These are phyloP conservation scores for Cystofilobasidium capitatum DNA, from an alignment of 768 basidiomycete genomes.

Conservation along the genomic window DNA sequence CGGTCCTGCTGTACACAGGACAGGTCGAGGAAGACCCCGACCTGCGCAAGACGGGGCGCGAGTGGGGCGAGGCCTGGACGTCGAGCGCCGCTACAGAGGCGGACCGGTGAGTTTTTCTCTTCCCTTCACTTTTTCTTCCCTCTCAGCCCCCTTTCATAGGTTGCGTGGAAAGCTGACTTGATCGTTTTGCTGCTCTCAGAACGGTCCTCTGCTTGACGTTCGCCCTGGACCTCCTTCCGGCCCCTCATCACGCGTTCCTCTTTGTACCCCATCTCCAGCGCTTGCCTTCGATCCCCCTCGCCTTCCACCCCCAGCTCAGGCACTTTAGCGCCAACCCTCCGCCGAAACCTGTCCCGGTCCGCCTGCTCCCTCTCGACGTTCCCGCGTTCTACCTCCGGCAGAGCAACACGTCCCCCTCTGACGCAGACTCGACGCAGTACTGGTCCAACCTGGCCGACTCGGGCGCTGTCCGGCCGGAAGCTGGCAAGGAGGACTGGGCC, in stretches of 20 bases:
- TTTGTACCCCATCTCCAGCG: conserved; percentile 12
- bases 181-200: background rate
- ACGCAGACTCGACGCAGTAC: conserved; percentile 59
- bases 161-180: background rate
- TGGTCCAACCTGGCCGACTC: conserved; percentile 54
- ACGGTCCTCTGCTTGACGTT: conserved; percentile 5
- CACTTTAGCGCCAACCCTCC: background rate
- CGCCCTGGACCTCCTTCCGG: conserved; percentile 10
- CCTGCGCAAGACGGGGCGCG: background rate
- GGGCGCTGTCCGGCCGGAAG: conserved; percentile 38
- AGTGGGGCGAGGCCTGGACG: conserved; percentile 3
- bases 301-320: background rate
- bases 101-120: background rate
- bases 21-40: background rate
- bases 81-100: background rate
- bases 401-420: conserved; percentile 45
- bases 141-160: background rate
- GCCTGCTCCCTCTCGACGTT: conserved; percentile 58
- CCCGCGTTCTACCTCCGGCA: conserved; percentile 63
- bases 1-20: background rate
- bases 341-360: conserved; percentile 48
- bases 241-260: conserved; percentile 12
- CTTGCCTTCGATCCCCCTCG: conserved; percentile 17
- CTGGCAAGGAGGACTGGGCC: conserved; percentile 7
- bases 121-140: background rate